Evolutionary conservation across 2,329 filamentous ascomycete species (phyloP).

Genomic region (Drechmeria coniospora): DNA sequence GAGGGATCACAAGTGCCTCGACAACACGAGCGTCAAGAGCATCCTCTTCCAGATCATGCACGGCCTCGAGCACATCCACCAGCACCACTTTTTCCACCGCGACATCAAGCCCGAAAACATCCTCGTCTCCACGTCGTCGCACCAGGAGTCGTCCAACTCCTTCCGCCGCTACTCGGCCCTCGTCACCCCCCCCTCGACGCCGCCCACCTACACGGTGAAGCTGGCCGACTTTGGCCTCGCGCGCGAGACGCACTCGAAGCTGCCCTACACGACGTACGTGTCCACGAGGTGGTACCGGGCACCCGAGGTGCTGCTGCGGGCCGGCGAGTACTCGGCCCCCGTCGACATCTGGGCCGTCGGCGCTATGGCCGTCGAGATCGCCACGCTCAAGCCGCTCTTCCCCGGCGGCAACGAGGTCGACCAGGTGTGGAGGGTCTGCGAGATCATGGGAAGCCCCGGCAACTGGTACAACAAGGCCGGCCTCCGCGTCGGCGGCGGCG

Average conservation of each 20-base stretch:
- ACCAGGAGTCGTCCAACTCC: slow-evolving; percentile 64
- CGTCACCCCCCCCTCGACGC: slow-evolving; percentile 88
- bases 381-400: slow-evolving; percentile 90
- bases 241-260: slow-evolving; percentile 90
- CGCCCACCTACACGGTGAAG: slow-evolving; percentile 88
- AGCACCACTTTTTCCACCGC: slow-evolving; percentile 93
- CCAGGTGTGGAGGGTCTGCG: slow-evolving; percentile 96
- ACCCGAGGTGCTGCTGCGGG: slow-evolving; percentile 82
- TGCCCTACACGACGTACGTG: slow-evolving; percentile 95
- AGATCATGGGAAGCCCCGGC: slow-evolving; percentile 97
- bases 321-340: slow-evolving; percentile 91
- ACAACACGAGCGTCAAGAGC: slow-evolving; percentile 87
- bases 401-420: slow-evolving; percentile 97
- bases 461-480: slow-evolving; percentile 96
- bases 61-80: slow-evolving; percentile 92
- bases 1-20: slow-evolving; percentile 84
- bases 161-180: slow-evolving; percentile 88
- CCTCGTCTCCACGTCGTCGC: slow-evolving; percentile 79
- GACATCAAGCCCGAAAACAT: slow-evolving; percentile 99
- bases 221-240: slow-evolving; percentile 96
- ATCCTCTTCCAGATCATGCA: slow-evolving; percentile 95
- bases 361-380: slow-evolving; percentile 96
- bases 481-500: slow-evolving; percentile 75
- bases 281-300: slow-evolving; percentile 97
- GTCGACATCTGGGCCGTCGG: slow-evolving; percentile 98